Base-by-base conservation (phyloP, 106 monocot species). In the Cymbidium sinense region DNA sequence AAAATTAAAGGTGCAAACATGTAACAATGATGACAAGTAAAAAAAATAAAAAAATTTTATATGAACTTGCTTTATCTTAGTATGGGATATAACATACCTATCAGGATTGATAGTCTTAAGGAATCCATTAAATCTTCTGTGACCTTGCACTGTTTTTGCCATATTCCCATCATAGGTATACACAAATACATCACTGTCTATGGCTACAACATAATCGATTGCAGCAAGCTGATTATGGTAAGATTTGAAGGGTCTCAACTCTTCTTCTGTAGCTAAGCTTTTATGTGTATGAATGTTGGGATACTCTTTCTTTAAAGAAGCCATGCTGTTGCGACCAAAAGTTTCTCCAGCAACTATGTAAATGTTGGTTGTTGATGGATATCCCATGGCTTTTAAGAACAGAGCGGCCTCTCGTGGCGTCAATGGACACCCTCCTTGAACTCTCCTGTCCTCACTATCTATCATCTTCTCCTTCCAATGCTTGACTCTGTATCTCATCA, bases 391-490 rank as follows among this genome's bases (percentile, higher is more conserved):
- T 74, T 86, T 89, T 21, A 89, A 70, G 33, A 89, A 83, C 2
- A 89, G 7, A 7, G 82, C 82, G 20, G 82, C 75, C 30, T 89
- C 89, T 15, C 87, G 64, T 0, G 86, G 89, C 15, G 89, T 89
- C 86, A 89, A 86, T 2, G 89, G 89, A 34, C 89, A 89, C 31
- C 84, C 86, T 19, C 89, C 89, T 50, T 84, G 78, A 7, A 79
- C 44, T 58, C 89, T 29, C 61, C 58, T 84, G 64, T 84, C 84
- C 34, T 50, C 52, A 34, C 84, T 69, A 28, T 89, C 61, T 44
- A 86, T 89, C 27, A 79, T 82, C 75, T 89, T 89, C 81, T 89
- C 89, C 80, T 86, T 89, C 89, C 89, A 89, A 80, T 89, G 86
- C 29, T 61, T 76, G 37, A 86, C 82, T 27, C 58, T 67, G 34